Evolutionary conservation across 225 moss, liverwort and hornwort species (phyloP).

Genomic region (Marchantia paleacea): DNA sequence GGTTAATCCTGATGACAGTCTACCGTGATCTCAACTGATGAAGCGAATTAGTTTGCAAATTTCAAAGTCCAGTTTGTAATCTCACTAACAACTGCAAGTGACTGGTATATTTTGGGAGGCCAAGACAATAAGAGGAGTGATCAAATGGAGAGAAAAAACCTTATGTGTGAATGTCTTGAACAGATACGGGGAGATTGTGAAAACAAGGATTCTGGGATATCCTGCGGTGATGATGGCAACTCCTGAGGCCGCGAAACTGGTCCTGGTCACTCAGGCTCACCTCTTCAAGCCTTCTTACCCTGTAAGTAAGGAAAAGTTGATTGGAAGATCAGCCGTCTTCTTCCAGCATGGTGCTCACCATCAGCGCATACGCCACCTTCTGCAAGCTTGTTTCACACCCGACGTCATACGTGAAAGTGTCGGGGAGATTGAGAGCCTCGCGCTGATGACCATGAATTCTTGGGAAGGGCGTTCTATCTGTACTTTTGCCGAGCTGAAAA

Average conservation of each 20-base stretch:
- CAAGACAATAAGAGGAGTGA: not conserved
- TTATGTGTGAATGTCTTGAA: not conserved
- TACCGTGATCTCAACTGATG: not conserved
- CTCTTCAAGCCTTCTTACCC: constrained; percentile 40
- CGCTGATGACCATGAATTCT: constrained; percentile 19
- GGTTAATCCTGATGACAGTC: not conserved
- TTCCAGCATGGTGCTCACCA: constrained; percentile 42
- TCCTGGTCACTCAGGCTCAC: constrained; percentile 31
- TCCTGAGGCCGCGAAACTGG: constrained; percentile 39
- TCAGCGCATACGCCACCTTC: constrained; percentile 28
- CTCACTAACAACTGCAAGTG: not conserved
- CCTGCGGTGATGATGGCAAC: constrained; percentile 45
- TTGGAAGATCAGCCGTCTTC: constrained; percentile 39
- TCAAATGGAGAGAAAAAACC: not conserved
- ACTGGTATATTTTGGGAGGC: not conserved
- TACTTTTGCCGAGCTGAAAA: constrained; percentile 33
- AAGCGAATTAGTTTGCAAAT: not conserved
- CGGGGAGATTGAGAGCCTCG: constrained; percentile 26
- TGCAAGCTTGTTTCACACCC: constrained; percentile 31
- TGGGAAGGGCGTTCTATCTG: constrained; percentile 24
- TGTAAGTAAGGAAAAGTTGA: constrained; percentile 33
- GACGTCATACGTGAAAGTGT: constrained; percentile 30
- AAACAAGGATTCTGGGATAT: constrained; percentile 39
- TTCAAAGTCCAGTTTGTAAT: not conserved
- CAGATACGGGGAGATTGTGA: constrained; percentile 45